phyloP scores from a whole-genome alignment of 2,329 filamentous ascomycete species.

The Fusarium nurragi region DNA sequence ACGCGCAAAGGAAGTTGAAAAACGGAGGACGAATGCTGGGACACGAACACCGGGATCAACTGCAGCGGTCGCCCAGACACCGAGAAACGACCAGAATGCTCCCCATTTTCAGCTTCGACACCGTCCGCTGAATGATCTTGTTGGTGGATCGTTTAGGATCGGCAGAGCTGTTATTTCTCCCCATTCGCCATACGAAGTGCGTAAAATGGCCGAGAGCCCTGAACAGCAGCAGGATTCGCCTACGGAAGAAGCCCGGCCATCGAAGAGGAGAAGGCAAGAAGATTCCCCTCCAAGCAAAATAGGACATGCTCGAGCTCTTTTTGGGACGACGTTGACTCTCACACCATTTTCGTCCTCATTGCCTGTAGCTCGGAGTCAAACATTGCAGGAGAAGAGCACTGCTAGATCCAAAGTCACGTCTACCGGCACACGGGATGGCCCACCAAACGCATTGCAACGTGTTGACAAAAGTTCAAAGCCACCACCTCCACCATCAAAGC shows the following conservation, averaged over 20 bases:
- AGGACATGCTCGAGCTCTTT: conserved; percentile 49
- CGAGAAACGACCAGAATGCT: conserved; percentile 36
- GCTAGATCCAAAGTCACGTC: conserved; percentile 2
- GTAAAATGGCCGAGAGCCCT: conserved; percentile 35
- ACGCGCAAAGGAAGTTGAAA: conserved; percentile 65
- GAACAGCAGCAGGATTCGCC: conserved; percentile 27
- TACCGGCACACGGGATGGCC: neutral
- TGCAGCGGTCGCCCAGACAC: conserved; percentile 30
- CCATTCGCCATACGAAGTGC: conserved; percentile 49
- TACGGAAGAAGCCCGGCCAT: conserved; percentile 32
- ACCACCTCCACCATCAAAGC: conserved; percentile 18
- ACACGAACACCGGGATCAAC: conserved; percentile 47
- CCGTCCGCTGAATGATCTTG: conserved; percentile 54
- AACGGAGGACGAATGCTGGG: conserved; percentile 57
- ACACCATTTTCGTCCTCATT: conserved; percentile 37
- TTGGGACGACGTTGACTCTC: conserved; percentile 49
- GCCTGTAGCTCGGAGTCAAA: conserved; percentile 24
- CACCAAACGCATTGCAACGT: neutral
- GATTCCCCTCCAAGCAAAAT: conserved; percentile 48
- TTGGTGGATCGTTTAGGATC: conserved; percentile 45
- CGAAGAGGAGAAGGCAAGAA: conserved; percentile 45
- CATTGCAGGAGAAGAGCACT: conserved; percentile 36
- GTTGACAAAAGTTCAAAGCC: conserved; percentile 26
- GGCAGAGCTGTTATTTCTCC: conserved; percentile 48
- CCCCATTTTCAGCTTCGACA: conserved; percentile 53